phyloP scores from a whole-genome alignment of 2,329 filamentous ascomycete species.

The Verticillium tricorpus region DNA sequence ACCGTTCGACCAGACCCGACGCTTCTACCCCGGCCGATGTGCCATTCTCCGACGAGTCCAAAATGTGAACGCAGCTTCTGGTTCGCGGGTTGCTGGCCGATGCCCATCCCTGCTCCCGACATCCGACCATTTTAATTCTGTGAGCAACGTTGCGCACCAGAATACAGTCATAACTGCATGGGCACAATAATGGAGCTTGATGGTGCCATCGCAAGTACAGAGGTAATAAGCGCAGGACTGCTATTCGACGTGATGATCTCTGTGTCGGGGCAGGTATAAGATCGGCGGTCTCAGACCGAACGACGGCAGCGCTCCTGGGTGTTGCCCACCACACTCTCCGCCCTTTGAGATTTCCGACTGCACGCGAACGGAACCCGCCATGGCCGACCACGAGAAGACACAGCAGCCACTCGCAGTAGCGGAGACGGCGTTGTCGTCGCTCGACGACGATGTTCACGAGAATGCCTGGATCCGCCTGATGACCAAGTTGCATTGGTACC shows the following conservation, averaged over 20 bases:
- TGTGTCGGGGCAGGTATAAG: background rate
- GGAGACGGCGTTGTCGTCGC: background rate
- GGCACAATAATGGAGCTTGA: background rate
- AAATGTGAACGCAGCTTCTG: background rate
- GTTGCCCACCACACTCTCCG: background rate
- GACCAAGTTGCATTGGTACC: slow-evolving; percentile 27
- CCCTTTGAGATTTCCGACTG: background rate
- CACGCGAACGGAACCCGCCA: background rate
- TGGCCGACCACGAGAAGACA: background rate
- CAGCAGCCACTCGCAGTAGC: background rate
- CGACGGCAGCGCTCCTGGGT: background rate
- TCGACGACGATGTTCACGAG: slow-evolving; percentile 3
- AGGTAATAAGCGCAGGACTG: background rate
- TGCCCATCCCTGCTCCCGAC: background rate
- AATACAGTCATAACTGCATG: background rate
- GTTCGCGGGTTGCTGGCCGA: background rate
- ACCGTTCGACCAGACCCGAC: background rate
- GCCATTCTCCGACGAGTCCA: background rate
- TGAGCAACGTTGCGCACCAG: background rate
- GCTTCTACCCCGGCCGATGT: background rate
- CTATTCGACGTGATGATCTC: background rate
- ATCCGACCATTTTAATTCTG: background rate
- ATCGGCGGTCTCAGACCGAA: background rate
- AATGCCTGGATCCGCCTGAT: slow-evolving; percentile 21
- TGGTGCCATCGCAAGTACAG: background rate